Percentiles rank a stretch among this genome's conserved stretches.
Conservation (phyloP, 176 grass and related monocot genomes). For the Bonia amplexicaulis region DNA sequence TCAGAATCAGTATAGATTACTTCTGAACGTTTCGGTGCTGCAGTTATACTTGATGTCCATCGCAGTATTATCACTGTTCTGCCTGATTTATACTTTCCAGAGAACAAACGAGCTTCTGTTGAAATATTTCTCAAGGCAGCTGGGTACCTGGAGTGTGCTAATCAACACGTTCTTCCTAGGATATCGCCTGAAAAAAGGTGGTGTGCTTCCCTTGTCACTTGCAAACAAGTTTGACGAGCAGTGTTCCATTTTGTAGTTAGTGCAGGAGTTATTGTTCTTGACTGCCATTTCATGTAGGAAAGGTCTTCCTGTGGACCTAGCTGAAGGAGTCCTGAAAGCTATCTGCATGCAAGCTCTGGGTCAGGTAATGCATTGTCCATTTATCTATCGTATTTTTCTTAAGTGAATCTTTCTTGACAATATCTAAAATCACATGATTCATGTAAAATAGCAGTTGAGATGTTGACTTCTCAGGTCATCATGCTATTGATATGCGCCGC, state of each 20-base stretch:
- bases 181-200: slow-evolving; percentile 71
- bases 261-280: slow-evolving; percentile 27
- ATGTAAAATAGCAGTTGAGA: slow-evolving; percentile 24
- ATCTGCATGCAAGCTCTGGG: slow-evolving; percentile 81
- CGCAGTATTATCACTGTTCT: slow-evolving; percentile 1
- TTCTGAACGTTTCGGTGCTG: neutral
- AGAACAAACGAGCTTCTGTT: slow-evolving; percentile 61
- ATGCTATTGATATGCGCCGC: neutral
- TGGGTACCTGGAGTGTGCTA: slow-evolving; percentile 78
- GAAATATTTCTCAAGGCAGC: slow-evolving; percentile 90
- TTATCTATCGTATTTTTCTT: neutral
- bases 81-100: slow-evolving; percentile 32
- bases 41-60: neutral
- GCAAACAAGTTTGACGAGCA: slow-evolving; percentile 6
- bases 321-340: slow-evolving; percentile 73
- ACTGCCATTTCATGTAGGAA: slow-evolving; percentile 61
- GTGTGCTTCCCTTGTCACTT: slow-evolving; percentile 6
- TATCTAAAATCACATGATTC: slow-evolving; percentile 22
- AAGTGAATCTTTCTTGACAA: neutral
- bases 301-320: slow-evolving; percentile 81
- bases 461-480: slow-evolving; percentile 11
- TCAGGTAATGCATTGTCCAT: slow-evolving; percentile 47
- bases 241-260: neutral
- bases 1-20: neutral
- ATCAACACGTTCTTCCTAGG: slow-evolving; percentile 67